Base-by-base conservation (phyloP, 176 grass and related monocot genomes). In the Avena atlantica region DNA sequence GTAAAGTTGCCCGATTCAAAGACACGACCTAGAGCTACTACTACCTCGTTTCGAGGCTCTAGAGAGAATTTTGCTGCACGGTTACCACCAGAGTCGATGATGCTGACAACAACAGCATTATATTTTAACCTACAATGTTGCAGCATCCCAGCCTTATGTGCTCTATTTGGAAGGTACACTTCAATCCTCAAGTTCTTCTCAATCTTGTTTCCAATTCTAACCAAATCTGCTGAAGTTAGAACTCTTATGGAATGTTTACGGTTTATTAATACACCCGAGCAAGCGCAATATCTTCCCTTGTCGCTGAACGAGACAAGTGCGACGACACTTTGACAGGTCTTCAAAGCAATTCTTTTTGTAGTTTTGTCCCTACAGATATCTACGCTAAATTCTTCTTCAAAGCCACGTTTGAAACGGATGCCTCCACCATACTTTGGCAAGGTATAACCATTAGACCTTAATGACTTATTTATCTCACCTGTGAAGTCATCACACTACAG, bases 321-420 rank as follows among this genome's bases (percentile, higher is more conserved):
- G 63, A 66, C 24, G 1, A 29, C 63, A 66, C 12, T 66, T 29
- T 12, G 24, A 15, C 9, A 66, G 4, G 27, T 66, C 25, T 15
- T 66, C 31, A 29, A 29, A 66, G 63, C 23, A 66, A 29, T 25
- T 13, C 12, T 51, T 12, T 13, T 66, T 66, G 3, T 66, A 13
- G 23, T 66, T 10, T 5, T 4, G 27, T 66, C 19, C 27, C 23
- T 66, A 3, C 24, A 15, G 12, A 36, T 34, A 67, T 92, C 57
- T 76, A 74, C 48, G 88, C 49, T 3, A 51, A 51, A 51, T 12
- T 12, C 12, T 13, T 51, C 49, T 12, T 51, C 49, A 51, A 51
- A 14, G 13, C 14, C 49, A 95, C 83, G 90, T 95, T 88, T 14
- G 13, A 17, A 15, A 5, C 13, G 49, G 13, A 17, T 17, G 52